A percentile compares a stretch with the other conserved stretches of the same genome.
Evolutionary conservation across 1,284 basidiomycete genomes (phyloP).

Genomic region (Austroboletus niveus): DNA sequence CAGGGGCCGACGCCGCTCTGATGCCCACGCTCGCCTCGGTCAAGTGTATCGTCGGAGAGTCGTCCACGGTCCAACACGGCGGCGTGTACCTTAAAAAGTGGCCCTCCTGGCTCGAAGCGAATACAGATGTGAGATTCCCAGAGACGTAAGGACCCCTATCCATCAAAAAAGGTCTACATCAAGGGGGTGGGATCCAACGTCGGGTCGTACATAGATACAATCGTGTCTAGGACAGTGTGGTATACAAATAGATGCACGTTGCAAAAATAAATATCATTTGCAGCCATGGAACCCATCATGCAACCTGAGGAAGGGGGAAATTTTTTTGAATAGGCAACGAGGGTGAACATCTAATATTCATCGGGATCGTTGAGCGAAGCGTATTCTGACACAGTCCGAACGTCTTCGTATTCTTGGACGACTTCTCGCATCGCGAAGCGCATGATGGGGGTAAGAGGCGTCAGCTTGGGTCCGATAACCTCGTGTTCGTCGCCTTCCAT

Average conservation of each 20-base stretch:
- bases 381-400: conserved; percentile 69
- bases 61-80: conserved; percentile 83
- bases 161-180: background rate
- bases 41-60: conserved; percentile 89
- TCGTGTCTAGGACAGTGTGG: conserved; percentile 5
- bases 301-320: background rate
- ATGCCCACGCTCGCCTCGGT: background rate
- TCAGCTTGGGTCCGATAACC: conserved; percentile 67
- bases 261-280: conserved; percentile 13
- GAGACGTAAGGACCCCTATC: conserved; percentile 34
- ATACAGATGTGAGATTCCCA: conserved; percentile 87
- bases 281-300: background rate
- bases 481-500: conserved; percentile 39
- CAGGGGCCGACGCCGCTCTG: background rate
- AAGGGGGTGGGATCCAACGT: background rate
- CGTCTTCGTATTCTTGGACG: conserved; percentile 73
- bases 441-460: conserved; percentile 76
- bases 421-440: conserved; percentile 77
- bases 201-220: background rate
- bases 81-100: conserved; percentile 82
- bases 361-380: conserved; percentile 68
- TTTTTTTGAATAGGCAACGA: background rate
- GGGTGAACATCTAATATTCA: conserved; percentile 48
- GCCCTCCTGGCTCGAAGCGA: conserved; percentile 86
- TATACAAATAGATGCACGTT: conserved; percentile 1